Conservation (phyloP, 495 filamentous ascomycete species). For the Tuber melanosporum region DNA sequence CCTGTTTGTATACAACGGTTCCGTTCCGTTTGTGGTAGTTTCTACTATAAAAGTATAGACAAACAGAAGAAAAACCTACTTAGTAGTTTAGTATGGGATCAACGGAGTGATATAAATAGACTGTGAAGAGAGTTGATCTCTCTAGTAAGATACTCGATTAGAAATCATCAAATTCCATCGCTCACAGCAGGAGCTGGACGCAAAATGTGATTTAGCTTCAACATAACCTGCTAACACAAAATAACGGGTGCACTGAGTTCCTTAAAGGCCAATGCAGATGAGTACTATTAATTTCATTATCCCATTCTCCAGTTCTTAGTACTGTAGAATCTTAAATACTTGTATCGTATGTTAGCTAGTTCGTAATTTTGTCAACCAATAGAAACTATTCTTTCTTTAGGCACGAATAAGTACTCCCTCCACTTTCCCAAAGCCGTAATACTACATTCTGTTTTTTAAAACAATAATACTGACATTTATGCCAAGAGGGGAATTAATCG, state of each 20-base stretch:
- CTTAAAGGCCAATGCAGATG: not conserved
- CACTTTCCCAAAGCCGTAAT: not conserved
- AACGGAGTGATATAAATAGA: no score
- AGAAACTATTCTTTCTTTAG: not conserved
- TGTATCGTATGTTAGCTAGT: not conserved
- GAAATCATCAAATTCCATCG: not conserved
- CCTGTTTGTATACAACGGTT: no score
- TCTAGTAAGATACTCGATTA: not conserved
- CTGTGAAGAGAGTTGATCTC: no score
- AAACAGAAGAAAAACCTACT: no score
- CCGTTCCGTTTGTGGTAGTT: no score
- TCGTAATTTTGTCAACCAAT: not conserved
- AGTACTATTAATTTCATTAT: not conserved
- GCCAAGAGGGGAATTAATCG: no score
- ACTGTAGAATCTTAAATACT: not conserved
- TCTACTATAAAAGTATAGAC: no score
- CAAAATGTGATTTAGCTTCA: not conserved
- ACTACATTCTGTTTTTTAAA: not conserved
- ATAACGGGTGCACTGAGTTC: not conserved
- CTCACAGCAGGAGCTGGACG: not conserved
- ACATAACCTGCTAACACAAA: not conserved
- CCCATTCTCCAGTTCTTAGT: not conserved
- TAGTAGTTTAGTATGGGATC: no score
- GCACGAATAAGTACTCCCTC: not conserved
- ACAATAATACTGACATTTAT: no score